Percentiles rank a stretch among this genome's conserved stretches.
These are phyloP conservation scores for Daedalea quercina DNA, from an alignment of 768 basidiomycete genomes.

Conservation along the genomic window DNA sequence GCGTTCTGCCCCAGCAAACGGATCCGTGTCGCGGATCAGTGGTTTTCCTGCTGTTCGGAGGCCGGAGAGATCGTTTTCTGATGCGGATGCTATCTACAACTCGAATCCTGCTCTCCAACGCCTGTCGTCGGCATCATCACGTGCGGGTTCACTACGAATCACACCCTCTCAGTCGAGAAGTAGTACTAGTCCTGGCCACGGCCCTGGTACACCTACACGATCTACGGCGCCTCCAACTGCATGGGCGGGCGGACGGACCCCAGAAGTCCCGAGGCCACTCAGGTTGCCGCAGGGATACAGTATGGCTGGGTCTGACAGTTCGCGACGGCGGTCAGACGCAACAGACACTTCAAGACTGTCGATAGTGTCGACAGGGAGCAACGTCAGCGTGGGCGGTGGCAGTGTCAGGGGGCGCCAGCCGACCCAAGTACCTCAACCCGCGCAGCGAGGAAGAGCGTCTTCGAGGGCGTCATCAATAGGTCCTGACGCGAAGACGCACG, in stretches of 20 bases:
- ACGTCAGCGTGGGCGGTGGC: neutral
- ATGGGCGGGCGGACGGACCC: neutral
- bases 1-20: slow-evolving; percentile 9
- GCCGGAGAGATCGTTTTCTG: slow-evolving; percentile 5
- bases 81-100: neutral
- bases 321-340: neutral
- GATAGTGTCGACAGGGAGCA: neutral
- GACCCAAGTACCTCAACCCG: neutral
- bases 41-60: slow-evolving; percentile 13
- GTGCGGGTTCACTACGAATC: neutral
- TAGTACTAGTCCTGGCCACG: neutral
- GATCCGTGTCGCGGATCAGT: slow-evolving; percentile 14
- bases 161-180: neutral
- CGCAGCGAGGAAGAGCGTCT: neutral
- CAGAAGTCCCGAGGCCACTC: neutral
- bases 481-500: slow-evolving; percentile 41
- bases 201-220: neutral
- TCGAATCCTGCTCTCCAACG: neutral
- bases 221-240: neutral
- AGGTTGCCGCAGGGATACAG: neutral
- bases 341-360: neutral
- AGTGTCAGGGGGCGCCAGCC: neutral
- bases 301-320: neutral
- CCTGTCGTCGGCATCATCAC: neutral
- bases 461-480: neutral